phyloP scores from a whole-genome alignment of 1,139 yeast species.

The Sugiyamaella castrensis region DNA sequence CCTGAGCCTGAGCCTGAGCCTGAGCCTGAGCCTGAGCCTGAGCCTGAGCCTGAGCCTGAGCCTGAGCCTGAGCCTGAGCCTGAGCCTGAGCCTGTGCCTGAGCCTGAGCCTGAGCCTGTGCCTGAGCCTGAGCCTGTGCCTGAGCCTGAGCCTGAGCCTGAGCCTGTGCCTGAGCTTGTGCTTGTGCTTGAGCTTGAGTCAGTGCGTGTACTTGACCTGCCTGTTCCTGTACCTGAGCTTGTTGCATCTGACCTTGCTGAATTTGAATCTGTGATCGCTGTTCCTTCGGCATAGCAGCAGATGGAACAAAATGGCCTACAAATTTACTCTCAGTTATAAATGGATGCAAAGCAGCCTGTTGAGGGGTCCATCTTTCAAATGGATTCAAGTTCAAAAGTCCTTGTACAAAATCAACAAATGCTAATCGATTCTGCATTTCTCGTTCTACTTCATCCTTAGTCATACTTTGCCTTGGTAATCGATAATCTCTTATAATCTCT shows the following conservation, averaged over 20 bases:
- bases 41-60: conserved; percentile 1
- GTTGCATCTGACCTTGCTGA: conserved; percentile 7
- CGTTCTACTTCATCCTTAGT: conserved; percentile 48
- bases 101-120: too few relatives aligned
- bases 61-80: conserved; percentile 1
- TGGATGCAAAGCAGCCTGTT: conserved; percentile 90
- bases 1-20: neutral
- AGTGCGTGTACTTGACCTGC: conserved; percentile 10
- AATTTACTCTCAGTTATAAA: conserved; percentile 55
- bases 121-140: too few relatives aligned
- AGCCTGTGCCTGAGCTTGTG: neutral
- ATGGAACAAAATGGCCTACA: conserved; percentile 38
- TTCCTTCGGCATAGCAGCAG: conserved; percentile 14
- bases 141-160: conserved; percentile 2
- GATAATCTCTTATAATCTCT: conserved; percentile 75
- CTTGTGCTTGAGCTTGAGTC: neutral
- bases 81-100: neutral
- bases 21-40: conserved; percentile 2
- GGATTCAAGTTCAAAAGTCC: conserved; percentile 86
- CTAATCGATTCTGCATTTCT: conserved; percentile 69
- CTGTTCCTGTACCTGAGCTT: neutral
- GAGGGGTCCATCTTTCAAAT: conserved; percentile 93
- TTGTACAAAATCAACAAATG: conserved; percentile 71
- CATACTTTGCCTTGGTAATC: conserved; percentile 71
- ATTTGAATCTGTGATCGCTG: neutral